phyloP scores from a whole-genome alignment of 2,329 filamentous ascomycete species.

The Microsporum canis region DNA sequence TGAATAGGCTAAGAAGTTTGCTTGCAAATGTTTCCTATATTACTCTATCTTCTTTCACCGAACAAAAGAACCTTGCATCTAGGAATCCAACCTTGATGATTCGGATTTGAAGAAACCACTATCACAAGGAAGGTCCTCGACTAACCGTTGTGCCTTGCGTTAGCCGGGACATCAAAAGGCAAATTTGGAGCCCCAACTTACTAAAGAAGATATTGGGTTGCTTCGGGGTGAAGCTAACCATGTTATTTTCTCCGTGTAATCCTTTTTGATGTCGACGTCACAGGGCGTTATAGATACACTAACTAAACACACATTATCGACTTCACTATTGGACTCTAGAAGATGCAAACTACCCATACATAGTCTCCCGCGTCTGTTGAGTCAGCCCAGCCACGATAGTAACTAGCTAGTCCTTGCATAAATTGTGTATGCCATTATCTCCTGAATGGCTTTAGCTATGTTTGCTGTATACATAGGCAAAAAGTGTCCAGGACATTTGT shows the following conservation, averaged over 20 bases:
- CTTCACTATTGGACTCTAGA: background rate
- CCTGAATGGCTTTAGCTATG: background rate
- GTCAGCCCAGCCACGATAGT: background rate
- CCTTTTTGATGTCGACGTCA: background rate
- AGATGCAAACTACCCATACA: background rate
- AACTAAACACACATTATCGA: background rate
- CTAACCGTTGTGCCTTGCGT: constrained; percentile 4
- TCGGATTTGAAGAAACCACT: background rate
- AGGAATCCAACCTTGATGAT: background rate
- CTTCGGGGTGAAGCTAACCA: background rate
- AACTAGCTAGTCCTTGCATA: background rate
- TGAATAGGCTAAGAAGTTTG: background rate
- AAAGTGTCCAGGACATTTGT: background rate
- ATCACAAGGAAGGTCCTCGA: background rate
- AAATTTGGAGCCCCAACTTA: background rate
- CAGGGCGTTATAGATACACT: background rate
- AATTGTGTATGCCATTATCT: background rate
- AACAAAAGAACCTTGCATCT: background rate
- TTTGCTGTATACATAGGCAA: background rate
- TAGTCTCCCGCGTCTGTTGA: background rate
- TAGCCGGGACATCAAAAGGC: background rate
- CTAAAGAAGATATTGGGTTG: background rate
- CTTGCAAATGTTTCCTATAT: background rate
- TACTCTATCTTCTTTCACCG: background rate
- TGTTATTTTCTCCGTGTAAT: background rate